Evolutionary conservation across 306 rosid genomes (phyloP), one percentile per base, ranked within the genome.

Genomic region (Sphenostylis stenocarpa): DNA sequence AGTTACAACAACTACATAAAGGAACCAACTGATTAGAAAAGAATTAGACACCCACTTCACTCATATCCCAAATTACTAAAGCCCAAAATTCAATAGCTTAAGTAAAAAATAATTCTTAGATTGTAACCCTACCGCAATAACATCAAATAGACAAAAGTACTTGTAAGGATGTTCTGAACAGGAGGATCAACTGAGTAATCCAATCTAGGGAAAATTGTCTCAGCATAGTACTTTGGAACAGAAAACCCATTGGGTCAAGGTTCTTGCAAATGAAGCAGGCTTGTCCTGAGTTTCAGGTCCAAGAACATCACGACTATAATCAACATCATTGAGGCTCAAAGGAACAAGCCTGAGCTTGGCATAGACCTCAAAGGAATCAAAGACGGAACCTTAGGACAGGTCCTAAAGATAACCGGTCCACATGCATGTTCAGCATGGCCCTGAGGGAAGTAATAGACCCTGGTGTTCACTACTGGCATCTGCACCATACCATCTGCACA

Each of bases 401-500:
- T 82, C 62, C 86, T 73, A 87, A 96, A 93, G 75, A 87, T 88
- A 11, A 93, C 97, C 0, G 81, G 80, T 0, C 86, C 93, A 73
- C 91, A 82, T 69, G 98, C 87, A 81, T 96, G 99, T 60, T 93
- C 99, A 26, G 96, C 92, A 55, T 92, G 97, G 2, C 97, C 97
- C 52, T 92, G 92, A 78, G 93, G 96, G 74, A 90, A 92, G 82
- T 96, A 96, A 71, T 83, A 96, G 7, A 93, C 99, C 77, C 82
- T 89, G 21, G 87, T 67, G 74, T 87, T 88, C 48, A 88, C 85
- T 4, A 33, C 14, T n/a, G 99, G 99, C 97, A 96, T 91, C 82
- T 96, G 97, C 49, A 91, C 94, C 97, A 96, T 96, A 3, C 94
- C 97, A 67, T 98, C 98, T 4, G 99, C 98, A 69, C 99, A 96